Base-by-base conservation (phyloP, 1,139 yeast species). In the Zhuliangozyma parablackwelliae region DNA sequence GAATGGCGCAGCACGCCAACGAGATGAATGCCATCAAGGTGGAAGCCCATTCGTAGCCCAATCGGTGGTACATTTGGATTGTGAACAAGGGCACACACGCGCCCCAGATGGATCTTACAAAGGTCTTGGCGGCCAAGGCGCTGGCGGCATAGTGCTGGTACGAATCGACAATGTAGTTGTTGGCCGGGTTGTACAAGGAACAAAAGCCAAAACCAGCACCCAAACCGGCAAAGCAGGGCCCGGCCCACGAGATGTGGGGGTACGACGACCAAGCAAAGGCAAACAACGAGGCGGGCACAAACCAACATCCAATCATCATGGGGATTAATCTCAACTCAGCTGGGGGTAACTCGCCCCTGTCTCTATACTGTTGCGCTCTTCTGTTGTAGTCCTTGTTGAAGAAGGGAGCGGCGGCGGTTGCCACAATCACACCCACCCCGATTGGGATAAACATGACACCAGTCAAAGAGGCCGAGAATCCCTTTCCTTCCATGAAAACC, bases 401-500 rank as follows among this genome's bases (percentile, higher is more conserved):
- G 20, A 59, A 58, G 26, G 88, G 87, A 2, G 88, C 70, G 24
- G 67, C 44, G 0, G 56, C 57, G 4, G 80, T 64, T 2, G 86
- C 75, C 9, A 60, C 6, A 2, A 81, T 31, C 32, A 81, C 82
- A 47, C 94, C 92, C 34, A 72, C 80, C 27, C 81, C 85, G 44
- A 83, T 70, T 21, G 86, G 86, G 42, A 82, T 76, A 49, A 82
- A 82, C 87, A 81, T 80, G 28, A 82, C 59, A 39, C 89, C 89
- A 10, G 82, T 75, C 40, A 71, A 74, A 25, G 68, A 53, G 13
- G 77, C 80, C 26, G 73, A 65, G 75, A 75, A 82, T 21, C 79
- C 80, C 56, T 83, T 80, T 37, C 82, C 83, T 53, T 81, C 85
- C 53, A 64, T 65, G 47, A 66, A 83, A 30, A 83, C 75, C 39